Conservation (phyloP, 1,284 basidiomycete genomes). For the Naganishia sp. region DNA sequence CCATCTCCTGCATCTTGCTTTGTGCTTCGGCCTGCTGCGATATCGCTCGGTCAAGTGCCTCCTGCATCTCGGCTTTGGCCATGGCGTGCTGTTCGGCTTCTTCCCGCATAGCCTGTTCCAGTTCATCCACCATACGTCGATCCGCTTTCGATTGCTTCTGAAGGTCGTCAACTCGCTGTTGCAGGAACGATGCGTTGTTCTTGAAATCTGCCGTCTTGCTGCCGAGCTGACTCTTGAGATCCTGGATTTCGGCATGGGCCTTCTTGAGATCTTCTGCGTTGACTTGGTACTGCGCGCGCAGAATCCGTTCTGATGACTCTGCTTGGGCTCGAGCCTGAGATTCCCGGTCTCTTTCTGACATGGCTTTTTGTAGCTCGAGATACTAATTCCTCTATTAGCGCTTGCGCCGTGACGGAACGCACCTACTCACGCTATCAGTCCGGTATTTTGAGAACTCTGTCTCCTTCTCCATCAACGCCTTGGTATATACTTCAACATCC, state of each 20-base stretch:
- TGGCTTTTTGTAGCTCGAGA: slow-evolving; percentile 26
- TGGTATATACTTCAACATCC: slow-evolving; percentile 30
- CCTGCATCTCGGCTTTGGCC: slow-evolving; percentile 22
- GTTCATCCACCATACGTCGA: slow-evolving; percentile 26
- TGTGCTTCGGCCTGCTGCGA: slow-evolving; percentile 51
- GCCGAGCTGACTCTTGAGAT: slow-evolving; percentile 26
- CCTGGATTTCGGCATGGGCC: slow-evolving; percentile 27
- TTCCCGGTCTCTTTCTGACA: slow-evolving; percentile 29
- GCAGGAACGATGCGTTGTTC: slow-evolving; percentile 24
- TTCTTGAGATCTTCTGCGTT: slow-evolving; percentile 27
- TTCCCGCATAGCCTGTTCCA: slow-evolving; percentile 30
- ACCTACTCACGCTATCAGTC: slow-evolving; percentile 13
- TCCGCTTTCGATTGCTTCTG: slow-evolving; percentile 22
- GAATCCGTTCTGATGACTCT: slow-evolving; percentile 10
- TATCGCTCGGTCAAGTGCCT: slow-evolving; percentile 9
- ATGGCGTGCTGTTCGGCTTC: slow-evolving; percentile 25
- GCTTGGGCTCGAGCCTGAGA: slow-evolving; percentile 22
- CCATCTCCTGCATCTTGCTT: slow-evolving; percentile 62
- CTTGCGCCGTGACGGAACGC: no score
- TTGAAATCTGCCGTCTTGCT: slow-evolving; percentile 24
- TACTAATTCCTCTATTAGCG: slow-evolving; percentile 1
- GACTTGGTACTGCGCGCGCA: slow-evolving; percentile 20
- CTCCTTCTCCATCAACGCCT: slow-evolving; percentile 32
- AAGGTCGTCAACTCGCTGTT: slow-evolving; percentile 27
- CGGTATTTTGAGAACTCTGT: slow-evolving; percentile 33